Percentiles rank a stretch among this genome's conserved stretches.
Conservation (phyloP, 257 asterid genomes). For the Solanum appendiculatum region DNA sequence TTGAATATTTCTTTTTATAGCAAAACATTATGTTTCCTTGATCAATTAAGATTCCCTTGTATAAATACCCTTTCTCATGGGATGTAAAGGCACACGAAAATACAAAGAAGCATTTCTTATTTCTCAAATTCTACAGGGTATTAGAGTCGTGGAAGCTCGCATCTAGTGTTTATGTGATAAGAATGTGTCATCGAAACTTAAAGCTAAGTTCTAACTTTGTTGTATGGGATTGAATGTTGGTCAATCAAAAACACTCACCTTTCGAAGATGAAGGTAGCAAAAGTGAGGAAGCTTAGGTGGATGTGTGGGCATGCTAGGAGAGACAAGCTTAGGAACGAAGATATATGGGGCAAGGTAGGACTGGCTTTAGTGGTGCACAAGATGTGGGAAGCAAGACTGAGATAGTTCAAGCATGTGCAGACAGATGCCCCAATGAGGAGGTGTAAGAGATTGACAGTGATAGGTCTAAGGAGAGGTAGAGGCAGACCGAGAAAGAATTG, state of each 20-base stretch:
- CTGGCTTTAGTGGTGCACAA: slow-evolving; percentile 18
- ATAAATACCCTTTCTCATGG: neutral
- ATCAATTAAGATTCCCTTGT: neutral
- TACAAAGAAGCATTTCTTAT: neutral
- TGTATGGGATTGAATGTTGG: neutral
- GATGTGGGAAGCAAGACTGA: neutral
- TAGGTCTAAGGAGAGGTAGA: neutral
- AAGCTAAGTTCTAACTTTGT: neutral
- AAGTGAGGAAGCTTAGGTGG: neutral
- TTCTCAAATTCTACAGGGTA: neutral
- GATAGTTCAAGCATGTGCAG: neutral
- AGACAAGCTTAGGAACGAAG: neutral
- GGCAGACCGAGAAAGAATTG: neutral
- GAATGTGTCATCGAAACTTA: neutral
- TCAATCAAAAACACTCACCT: neutral
- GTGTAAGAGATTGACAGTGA: neutral
- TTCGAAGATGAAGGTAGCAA: neutral
- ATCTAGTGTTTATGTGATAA: neutral
- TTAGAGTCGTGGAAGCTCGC: neutral
- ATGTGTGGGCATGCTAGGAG: neutral
- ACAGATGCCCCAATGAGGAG: neutral
- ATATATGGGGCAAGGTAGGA: slow-evolving; percentile 30
- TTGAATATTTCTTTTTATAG: neutral
- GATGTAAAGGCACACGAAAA: neutral
- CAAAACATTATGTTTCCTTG: neutral